Evolutionary conservation across 371 early-diverging fungal genomes (phyloP), one percentile per base, ranked within the genome.

Genomic region (Saksenaea oblongispora): DNA sequence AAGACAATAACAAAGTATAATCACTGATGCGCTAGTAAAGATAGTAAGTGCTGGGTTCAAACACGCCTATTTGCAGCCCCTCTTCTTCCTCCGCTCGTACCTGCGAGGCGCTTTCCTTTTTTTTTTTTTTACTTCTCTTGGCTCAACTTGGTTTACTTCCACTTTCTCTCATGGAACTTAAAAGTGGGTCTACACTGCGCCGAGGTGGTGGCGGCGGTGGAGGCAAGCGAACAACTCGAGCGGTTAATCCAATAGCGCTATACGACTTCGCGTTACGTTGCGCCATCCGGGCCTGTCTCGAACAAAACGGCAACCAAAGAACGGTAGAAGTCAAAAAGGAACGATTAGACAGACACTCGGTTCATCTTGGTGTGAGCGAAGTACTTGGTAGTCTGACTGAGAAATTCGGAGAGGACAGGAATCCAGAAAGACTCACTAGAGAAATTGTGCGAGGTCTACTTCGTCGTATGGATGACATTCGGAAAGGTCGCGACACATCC

Each of bases 191-290:
- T 7, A 66, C 66, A 5, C 60, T 75, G 56, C 63, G 70, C 47
- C 70, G 75, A 63, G 70, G 65, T 37, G 64, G 67, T 24, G 65
- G 66, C 22, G n/a, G 67, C 34, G 65, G 70, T 22, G 67, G 65
- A 28, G 59, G 70, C 2, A 72, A 68, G 61, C 54, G 70, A 63
- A 56, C 55, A 5, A 34, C 66, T 17, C 58, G 73, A 57, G 64
- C 70, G 39, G 39, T 70, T 11, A 75, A 77, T 34, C 74, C 72
- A 14, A 62, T 63, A 4, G 60, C 61, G 22, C 72, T 77, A 4
- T 77, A 77, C 63, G 77, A 77, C 44, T 77, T 67, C 44, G 70
- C 72, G 27, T 69, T 77, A 56, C 72, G 77, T 10, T 77, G 77
- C 54, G 77, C 77, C 58, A 74, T 77, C 27, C 67, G 66, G 26